Evolutionary conservation across 495 filamentous ascomycete species (phyloP), one percentile per base, ranked within the genome.

Genomic region (Podospora pseudocomata): DNA sequence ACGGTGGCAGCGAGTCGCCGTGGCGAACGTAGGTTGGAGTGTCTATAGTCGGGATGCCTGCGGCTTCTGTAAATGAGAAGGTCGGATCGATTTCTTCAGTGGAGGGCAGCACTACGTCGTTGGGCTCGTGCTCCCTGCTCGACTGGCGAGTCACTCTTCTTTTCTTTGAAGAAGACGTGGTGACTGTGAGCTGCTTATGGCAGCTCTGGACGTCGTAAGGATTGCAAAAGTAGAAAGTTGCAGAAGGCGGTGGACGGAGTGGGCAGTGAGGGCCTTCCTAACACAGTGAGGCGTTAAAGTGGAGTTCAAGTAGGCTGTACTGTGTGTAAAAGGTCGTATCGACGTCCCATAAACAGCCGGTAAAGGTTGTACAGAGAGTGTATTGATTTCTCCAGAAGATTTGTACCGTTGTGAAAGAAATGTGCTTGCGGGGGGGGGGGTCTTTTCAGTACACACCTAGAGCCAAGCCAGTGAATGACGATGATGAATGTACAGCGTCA

Each of bases 101-200:
- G 57, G 81, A 82, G 68, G 78, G 79, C 65, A 87, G 75, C 67
- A 81, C 80, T 69, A 78, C 79, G 67, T 86, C 83, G 60, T 76
- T 71, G 23, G 67, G 68, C 39, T 72, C 66, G 30, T 77, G 75
- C 69, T 79, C 71, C 77, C 73, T 75, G 72, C 74, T 72, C 63
- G 77, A 71, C 74, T 83, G 83, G 82, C 85, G 86, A 73, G 85
- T 88, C 80, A 93, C 86, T 86, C 90, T 93, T 79, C 92, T 86
- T 88, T 92, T 93, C 90, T 96, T 96, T 85, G 85, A 85, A 82
- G 90, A 91, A 88, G 91, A 91, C 91, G 91, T 93, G 77, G 86
- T 93, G 90, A 86, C 86, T 80, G 85, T 81, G 90, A 91, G 90
- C 90, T 91, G 89, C 88, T 70, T 67, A 70, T 68, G 23, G 83